Percentiles rank a stretch among this genome's conserved stretches.
phyloP scores from a whole-genome alignment of 306 rosid species.

The Begonia masoniana region DNA sequence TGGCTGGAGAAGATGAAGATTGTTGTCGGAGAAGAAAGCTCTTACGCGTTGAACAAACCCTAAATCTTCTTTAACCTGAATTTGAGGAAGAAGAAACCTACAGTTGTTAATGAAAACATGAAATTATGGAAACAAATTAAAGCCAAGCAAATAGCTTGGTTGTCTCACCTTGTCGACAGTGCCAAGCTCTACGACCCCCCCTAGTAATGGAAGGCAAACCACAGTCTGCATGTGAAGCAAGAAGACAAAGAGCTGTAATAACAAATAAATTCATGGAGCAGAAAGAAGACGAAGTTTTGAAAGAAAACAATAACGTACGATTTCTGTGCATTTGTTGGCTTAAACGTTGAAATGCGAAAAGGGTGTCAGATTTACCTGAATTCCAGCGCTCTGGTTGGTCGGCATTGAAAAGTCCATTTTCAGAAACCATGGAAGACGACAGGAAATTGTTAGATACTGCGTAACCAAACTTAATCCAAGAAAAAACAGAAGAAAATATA shows the following conservation, averaged over 20 bases:
- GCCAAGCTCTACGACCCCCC: slow-evolving; percentile 91
- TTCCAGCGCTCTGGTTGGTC: slow-evolving; percentile 58
- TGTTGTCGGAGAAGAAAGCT: slow-evolving; percentile 36
- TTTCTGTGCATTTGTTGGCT: no score
- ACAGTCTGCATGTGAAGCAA: slow-evolving; percentile 44
- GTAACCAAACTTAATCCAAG: no score
- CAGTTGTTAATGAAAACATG: no score
- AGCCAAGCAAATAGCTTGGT: slow-evolving; percentile 17
- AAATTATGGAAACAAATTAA: background rate
- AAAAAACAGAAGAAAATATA: no score
- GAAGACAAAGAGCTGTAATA: no score
- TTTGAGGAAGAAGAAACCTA: background rate
- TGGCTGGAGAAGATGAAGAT: slow-evolving; percentile 29
- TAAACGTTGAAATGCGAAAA: no score
- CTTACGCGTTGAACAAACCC: slow-evolving; percentile 55
- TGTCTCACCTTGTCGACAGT: slow-evolving; percentile 67
- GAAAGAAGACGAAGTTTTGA: no score
- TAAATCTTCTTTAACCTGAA: slow-evolving; percentile 60
- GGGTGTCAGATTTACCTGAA: slow-evolving; percentile 32
- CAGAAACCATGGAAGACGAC: no score
- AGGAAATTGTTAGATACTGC: background rate
- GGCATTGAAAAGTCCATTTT: background rate
- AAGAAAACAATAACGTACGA: no score
- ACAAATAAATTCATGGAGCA: no score
- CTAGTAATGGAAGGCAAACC: slow-evolving; percentile 76